Conservation (phyloP, 305 asterid genomes). For the Fraxinus xanthoxyloides region DNA sequence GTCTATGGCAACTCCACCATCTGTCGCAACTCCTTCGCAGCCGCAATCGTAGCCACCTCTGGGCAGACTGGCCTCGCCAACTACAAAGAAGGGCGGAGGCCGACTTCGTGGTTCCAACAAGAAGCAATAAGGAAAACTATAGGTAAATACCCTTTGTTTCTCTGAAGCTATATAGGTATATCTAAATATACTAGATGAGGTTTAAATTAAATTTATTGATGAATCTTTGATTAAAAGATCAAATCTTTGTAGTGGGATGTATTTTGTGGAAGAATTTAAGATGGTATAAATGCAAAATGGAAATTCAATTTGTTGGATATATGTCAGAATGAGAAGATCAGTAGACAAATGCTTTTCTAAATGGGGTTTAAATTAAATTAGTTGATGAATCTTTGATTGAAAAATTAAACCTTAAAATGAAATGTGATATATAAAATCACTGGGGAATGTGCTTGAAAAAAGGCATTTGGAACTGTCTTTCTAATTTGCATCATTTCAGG, state of each 20-base stretch:
- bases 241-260: conserved; percentile 18
- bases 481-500: too few relatives aligned
- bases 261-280: too few relatives aligned
- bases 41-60: conserved; percentile 10
- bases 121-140: conserved; percentile 40
- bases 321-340: too few relatives aligned
- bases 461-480: too few relatives aligned
- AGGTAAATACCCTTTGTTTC: conserved; percentile 24
- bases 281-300: too few relatives aligned
- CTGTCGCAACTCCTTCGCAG: background rate
- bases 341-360: too few relatives aligned
- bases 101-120: conserved; percentile 56
- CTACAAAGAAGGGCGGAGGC: conserved; percentile 45
- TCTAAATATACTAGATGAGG: background rate
- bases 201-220: background rate
- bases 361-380: too few relatives aligned
- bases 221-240: conserved; percentile 17
- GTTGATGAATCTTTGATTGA: too few relatives aligned
- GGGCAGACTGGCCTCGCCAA: conserved; percentile 34
- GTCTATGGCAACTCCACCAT: background rate
- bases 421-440: too few relatives aligned
- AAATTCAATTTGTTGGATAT: too few relatives aligned
- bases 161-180: background rate
- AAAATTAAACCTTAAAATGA: too few relatives aligned
- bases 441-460: too few relatives aligned